A percentile compares a stretch with the other conserved stretches of the same genome.
phyloP scores from a whole-genome alignment of 768 basidiomycete genomes.

The Candolleomyces efflorescens region DNA sequence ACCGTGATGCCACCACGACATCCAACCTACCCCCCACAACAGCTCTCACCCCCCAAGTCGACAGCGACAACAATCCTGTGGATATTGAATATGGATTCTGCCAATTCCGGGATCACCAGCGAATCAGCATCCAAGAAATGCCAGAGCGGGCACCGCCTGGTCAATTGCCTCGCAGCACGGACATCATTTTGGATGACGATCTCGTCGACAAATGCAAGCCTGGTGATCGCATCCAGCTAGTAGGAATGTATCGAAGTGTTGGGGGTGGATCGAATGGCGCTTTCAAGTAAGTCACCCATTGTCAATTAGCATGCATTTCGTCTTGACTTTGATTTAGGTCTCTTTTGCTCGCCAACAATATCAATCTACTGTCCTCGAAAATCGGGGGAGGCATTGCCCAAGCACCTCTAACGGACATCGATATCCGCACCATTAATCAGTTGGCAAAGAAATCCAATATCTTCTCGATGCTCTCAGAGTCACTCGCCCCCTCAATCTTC shows the following conservation, averaged over 20 bases:
- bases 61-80: constrained; percentile 83
- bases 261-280: constrained; percentile 87
- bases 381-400: constrained; percentile 94
- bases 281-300: constrained; percentile 71
- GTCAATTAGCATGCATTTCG: constrained; percentile 6
- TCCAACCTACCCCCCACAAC: constrained; percentile 84
- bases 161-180: constrained; percentile 92
- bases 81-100: constrained; percentile 92
- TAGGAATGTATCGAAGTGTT: constrained; percentile 90
- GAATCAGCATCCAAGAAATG: constrained; percentile 99
- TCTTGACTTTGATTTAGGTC: constrained; percentile 51
- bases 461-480: constrained; percentile 85
- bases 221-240: constrained; percentile 94
- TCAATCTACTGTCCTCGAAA: constrained; percentile 92
- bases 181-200: constrained; percentile 94
- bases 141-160: constrained; percentile 98
- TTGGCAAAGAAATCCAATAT: constrained; percentile 84
- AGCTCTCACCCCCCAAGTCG: constrained; percentile 83
- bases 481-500: constrained; percentile 95
- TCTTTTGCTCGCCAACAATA: constrained; percentile 89
- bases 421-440: constrained; percentile 95
- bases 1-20: constrained; percentile 89
- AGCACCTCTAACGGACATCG: constrained; percentile 84
- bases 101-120: constrained; percentile 93
- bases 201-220: constrained; percentile 97